A percentile compares a stretch with the other conserved stretches of the same genome.
Conservation (phyloP, 1,139 yeast genomes). For the Kurtzmaniella quercitrusa region DNA sequence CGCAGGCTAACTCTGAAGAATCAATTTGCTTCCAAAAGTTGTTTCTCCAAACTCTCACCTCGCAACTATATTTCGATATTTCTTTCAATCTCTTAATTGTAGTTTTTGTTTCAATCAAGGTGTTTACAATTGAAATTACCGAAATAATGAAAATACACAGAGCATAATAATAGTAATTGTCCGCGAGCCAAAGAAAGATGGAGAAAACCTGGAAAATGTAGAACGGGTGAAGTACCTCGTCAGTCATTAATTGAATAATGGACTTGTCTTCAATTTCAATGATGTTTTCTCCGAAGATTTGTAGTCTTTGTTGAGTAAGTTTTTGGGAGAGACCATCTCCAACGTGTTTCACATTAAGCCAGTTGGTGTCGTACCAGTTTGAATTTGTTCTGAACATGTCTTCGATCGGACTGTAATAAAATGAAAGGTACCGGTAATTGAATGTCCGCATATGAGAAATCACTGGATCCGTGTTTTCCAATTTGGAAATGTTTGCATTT, state of each 20-base stretch:
- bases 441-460: constrained; percentile 70
- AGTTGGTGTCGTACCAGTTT: constrained; percentile 78
- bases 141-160: constrained; percentile 87
- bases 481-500: constrained; percentile 8
- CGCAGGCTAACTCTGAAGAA: constrained; percentile 88
- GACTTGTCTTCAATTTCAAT: constrained; percentile 77
- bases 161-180: constrained; percentile 90
- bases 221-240: constrained; percentile 92
- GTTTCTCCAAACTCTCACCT: constrained; percentile 85
- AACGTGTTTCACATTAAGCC: constrained; percentile 59
- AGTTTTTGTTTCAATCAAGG: constrained; percentile 76
- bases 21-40: constrained; percentile 87
- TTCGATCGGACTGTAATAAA: constrained; percentile 80
- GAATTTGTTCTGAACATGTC: constrained; percentile 81
- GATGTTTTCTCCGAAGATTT: constrained; percentile 74
- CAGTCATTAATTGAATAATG: constrained; percentile 59
- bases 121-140: constrained; percentile 68
- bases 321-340: constrained; percentile 72
- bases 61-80: constrained; percentile 70
- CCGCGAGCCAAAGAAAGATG: constrained; percentile 85
- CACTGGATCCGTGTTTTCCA: constrained; percentile 48
- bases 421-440: constrained; percentile 76
- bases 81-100: constrained; percentile 71
- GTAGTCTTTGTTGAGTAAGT: constrained; percentile 59
- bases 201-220: constrained; percentile 93